A percentile compares a stretch with the other conserved stretches of the same genome.
phyloP scores from a whole-genome alignment of 1,139 yeast species.

The Pichia sp. region DNA sequence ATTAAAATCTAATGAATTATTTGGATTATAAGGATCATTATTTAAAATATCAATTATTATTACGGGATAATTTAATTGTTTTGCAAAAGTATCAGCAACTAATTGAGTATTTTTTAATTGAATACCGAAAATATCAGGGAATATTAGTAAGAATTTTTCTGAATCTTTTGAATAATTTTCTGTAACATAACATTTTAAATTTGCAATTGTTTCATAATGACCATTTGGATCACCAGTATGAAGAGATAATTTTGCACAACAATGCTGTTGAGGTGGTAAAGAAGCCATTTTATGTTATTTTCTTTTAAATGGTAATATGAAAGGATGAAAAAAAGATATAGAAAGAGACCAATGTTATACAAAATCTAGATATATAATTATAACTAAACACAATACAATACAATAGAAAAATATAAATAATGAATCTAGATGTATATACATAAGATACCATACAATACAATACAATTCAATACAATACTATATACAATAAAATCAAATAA shows the following conservation, averaged over 20 bases:
- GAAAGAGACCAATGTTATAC: too few species aligned
- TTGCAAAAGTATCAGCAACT: conserved; percentile 67
- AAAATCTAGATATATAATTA: too few species aligned
- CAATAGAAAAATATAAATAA: too few species aligned
- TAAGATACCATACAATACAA: too few species aligned
- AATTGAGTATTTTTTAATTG: conserved; percentile 48
- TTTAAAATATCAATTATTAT: conserved; percentile 68
- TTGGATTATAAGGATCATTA: conserved; percentile 43
- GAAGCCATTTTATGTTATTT: too few species aligned
- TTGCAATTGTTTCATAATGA: conserved; percentile 35
- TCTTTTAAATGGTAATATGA: too few species aligned
- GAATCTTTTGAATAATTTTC: conserved; percentile 35
- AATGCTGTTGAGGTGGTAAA: too few species aligned
- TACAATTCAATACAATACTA: too few species aligned
- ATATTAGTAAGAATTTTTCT: conserved; percentile 48
- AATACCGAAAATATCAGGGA: conserved; percentile 68
- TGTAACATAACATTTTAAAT: conserved; percentile 48
- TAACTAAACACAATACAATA: too few species aligned
- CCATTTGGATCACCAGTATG: conserved; percentile 51
- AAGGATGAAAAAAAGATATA: too few species aligned
- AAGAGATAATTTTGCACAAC: conserved; percentile 33
- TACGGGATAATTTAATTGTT: conserved; percentile 52
- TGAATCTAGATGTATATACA: too few species aligned
- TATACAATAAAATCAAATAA: too few species aligned
- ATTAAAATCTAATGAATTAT: conserved; percentile 24